Base-by-base conservation (phyloP, 306 rosid species). In the Lathyrus sativus region DNA sequence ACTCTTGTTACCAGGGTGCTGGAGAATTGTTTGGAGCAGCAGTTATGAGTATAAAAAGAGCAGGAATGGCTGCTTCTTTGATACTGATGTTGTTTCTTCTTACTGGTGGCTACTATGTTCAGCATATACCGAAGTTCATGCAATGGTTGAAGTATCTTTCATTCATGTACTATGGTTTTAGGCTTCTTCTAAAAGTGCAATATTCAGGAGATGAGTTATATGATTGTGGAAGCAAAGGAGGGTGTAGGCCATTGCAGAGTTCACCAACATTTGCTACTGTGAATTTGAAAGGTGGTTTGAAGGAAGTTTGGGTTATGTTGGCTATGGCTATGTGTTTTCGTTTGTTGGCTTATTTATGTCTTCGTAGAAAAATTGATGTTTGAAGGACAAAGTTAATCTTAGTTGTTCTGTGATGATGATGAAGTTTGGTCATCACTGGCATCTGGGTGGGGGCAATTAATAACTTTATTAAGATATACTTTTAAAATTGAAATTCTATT, bases 21-120 rank as follows among this genome's bases (percentile, higher is more conserved):
- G 98, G 98, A 68, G 98, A 93, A 70, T 62, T 90, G 5, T 88
- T 93, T 81, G 98, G 98, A 81, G 97, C 97, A 33, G 82, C 96
- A 14, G 80, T 88, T 67, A 73, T 93, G 88, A 90, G 96, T 73
- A 82, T 86, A 28, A 82, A 79, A 85, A 88, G 95, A 68, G 87
- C 95, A 51, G 98, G 97, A 2, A 81, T 83, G 78, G 84, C 82
- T 72, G 97, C 98, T 51, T 82, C 98, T 66, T 71, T 93, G 84
- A 68, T 90, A 62, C 86, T 93, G 9, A 90, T 93, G 98, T 33
- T 93, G 14, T 93, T 93, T 75, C 98, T 93, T 33, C 91, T 93
- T 45, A 90, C 96, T 3, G 97, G 98, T 67, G 98, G 98, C 44
- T 93, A 93, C 59, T 93, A 90, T 74, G 98, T 93, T 2, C 97